Percentiles rank a stretch among this genome's conserved stretches.
Conservation (phyloP, 805 yeast genomes). For the Wickerhamomyces ciferrii region DNA sequence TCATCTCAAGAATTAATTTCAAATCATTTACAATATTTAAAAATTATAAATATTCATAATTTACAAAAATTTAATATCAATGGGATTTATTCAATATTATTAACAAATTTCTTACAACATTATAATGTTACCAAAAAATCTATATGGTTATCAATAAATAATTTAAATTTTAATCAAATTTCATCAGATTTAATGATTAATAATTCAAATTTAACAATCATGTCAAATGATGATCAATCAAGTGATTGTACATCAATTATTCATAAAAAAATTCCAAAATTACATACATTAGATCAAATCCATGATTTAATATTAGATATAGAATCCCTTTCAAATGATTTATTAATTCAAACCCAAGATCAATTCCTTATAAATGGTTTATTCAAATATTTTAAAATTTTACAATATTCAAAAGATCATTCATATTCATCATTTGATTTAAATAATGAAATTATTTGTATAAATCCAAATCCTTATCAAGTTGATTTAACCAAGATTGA, state of each 20-base stretch:
- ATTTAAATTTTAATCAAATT: background rate
- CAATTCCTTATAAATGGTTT: constrained; percentile 16
- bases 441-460: constrained; percentile 12
- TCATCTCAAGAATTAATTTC: constrained; percentile 35
- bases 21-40: constrained; percentile 48
- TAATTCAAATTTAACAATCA: background rate
- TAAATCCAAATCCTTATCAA: constrained; percentile 15
- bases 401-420: background rate
- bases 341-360: constrained; percentile 15
- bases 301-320: constrained; percentile 18
- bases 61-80: constrained; percentile 49
- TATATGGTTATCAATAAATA: constrained; percentile 13
- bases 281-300: constrained; percentile 9
- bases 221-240: background rate
- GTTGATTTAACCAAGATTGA: background rate
- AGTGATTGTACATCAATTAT: no score
- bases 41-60: constrained; percentile 57
- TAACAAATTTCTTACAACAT: constrained; percentile 13
- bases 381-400: constrained; percentile 16
- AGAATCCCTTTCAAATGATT: constrained; percentile 10
- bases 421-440: constrained; percentile 4
- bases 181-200: background rate
- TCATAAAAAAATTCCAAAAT: background rate
- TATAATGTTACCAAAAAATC: constrained; percentile 16
- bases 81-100: constrained; percentile 21